phyloP scores from a whole-genome alignment of 2,329 filamentous ascomycete genomes.

The Alternaria triticimaculans region DNA sequence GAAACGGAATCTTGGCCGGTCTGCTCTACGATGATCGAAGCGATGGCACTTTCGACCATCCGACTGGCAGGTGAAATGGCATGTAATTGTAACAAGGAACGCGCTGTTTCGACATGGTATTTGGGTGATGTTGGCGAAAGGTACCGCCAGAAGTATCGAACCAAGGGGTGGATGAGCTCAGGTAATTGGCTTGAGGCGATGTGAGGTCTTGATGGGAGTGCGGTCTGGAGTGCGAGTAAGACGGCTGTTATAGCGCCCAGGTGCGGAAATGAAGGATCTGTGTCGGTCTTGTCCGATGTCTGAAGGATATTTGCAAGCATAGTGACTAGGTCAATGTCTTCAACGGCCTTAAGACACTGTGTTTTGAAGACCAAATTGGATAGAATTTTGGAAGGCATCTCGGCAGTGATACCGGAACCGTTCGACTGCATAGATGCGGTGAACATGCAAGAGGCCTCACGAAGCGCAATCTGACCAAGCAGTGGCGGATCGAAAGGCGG shows the following conservation, averaged over 20 bases:
- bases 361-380: constrained; percentile 43
- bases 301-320: constrained; percentile 35
- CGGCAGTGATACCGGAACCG: constrained; percentile 20
- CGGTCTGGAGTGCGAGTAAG: constrained; percentile 42
- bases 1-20: neutral
- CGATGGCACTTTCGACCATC: constrained; percentile 80
- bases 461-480: constrained; percentile 39
- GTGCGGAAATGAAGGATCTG: constrained; percentile 32
- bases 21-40: constrained; percentile 64
- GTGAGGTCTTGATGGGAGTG: constrained; percentile 31
- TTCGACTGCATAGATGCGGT: constrained; percentile 26
- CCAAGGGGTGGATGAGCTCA: constrained; percentile 70
- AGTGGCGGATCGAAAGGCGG: constrained; percentile 33
- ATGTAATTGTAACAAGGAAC: constrained; percentile 86
- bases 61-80: constrained; percentile 71
- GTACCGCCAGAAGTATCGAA: constrained; percentile 78
- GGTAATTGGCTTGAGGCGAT: constrained; percentile 58
- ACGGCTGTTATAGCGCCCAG: constrained; percentile 42
- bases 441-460: constrained; percentile 39
- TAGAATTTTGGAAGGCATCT: constrained; percentile 43
- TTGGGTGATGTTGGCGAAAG: constrained; percentile 84
- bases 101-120: constrained; percentile 91
- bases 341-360: constrained; percentile 30
- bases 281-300: neutral
- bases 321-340: constrained; percentile 33